Conservation (phyloP, 1,284 basidiomycete genomes). For the Ustilago tritici region DNA sequence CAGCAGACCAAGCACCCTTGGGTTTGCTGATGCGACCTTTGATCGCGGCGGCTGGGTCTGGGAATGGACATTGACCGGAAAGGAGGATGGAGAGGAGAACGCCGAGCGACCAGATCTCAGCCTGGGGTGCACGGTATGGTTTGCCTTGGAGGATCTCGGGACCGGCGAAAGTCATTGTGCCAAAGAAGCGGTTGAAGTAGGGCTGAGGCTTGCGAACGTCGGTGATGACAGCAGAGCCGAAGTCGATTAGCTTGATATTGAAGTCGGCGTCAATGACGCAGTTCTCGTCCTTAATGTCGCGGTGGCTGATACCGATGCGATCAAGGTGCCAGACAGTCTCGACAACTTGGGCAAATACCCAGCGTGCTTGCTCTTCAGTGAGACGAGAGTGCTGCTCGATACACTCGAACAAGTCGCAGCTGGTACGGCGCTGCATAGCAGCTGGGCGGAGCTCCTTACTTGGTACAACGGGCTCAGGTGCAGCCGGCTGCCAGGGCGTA, state of each 20-base stretch:
- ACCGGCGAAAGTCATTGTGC: slow-evolving; percentile 67
- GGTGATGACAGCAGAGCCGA: slow-evolving; percentile 85
- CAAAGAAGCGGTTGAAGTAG: slow-evolving; percentile 73
- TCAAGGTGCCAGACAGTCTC: slow-evolving; percentile 85
- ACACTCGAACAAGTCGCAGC: slow-evolving; percentile 91
- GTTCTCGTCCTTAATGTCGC: slow-evolving; percentile 96
- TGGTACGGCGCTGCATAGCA: slow-evolving; percentile 78
- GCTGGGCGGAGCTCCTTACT: slow-evolving; percentile 37
- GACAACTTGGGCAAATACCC: slow-evolving; percentile 87
- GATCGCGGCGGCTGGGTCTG: slow-evolving; percentile 78
- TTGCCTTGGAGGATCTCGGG: slow-evolving; percentile 83
- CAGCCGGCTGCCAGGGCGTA: slow-evolving; percentile 77
- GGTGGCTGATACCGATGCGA: slow-evolving; percentile 81
- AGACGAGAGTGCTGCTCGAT: slow-evolving; percentile 87
- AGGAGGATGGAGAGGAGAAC: slow-evolving; percentile 87
- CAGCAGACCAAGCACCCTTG: slow-evolving; percentile 58
- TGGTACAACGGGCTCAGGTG: slow-evolving; percentile 19
- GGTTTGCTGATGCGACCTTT: slow-evolving; percentile 71
- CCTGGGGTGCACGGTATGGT: slow-evolving; percentile 77
- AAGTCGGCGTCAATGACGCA: slow-evolving; percentile 77
- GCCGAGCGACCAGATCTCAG: slow-evolving; percentile 92
- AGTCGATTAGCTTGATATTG: slow-evolving; percentile 88
- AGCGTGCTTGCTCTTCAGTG: slow-evolving; percentile 81
- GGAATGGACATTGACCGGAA: slow-evolving; percentile 86
- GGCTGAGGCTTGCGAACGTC: slow-evolving; percentile 78